Conservation (phyloP, 1,139 yeast species). For the Diutina sp. region DNA sequence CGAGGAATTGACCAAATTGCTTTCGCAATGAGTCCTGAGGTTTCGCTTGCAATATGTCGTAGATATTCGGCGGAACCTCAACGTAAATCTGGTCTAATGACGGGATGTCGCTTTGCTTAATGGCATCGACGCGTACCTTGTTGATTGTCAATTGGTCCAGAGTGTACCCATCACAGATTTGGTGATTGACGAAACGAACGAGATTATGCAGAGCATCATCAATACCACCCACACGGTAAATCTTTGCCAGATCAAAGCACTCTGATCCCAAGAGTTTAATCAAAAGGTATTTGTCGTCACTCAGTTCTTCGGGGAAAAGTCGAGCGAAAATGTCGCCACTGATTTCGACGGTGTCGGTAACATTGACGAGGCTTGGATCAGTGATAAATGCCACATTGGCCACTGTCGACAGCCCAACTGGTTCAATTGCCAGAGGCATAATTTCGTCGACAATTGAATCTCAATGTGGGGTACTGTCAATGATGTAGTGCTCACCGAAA, state of each 20-base stretch:
- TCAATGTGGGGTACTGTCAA: conserved; percentile 2
- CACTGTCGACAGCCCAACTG: conserved; percentile 10
- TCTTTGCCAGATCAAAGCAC: conserved; percentile 19
- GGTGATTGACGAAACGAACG: conserved; percentile 15
- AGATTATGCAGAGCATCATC: conserved; percentile 19
- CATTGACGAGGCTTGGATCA: conserved; percentile 14
- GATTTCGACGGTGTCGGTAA: conserved; percentile 18
- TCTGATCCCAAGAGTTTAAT: conserved; percentile 34
- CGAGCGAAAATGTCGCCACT: conserved; percentile 22
- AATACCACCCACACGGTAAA: conserved; percentile 24
- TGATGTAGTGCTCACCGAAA: background rate
- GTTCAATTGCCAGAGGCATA: conserved; percentile 9
- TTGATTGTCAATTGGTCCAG: conserved; percentile 17
- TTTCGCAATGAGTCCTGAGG: conserved; percentile 15
- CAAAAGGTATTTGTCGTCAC: conserved; percentile 13
- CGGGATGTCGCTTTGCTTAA: conserved; percentile 16
- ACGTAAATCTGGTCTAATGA: conserved; percentile 21
- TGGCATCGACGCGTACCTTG: conserved; percentile 19
- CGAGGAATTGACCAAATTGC: conserved; percentile 16
- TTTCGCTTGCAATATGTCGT: conserved; percentile 19
- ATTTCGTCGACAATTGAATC: background rate
- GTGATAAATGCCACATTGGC: conserved; percentile 20
- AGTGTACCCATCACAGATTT: background rate
- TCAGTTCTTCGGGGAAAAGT: conserved; percentile 16
- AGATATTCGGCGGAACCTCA: conserved; percentile 33